Base-by-base conservation (phyloP, 148 eudicot genomes). In the Chenopodium berlandieri region DNA sequence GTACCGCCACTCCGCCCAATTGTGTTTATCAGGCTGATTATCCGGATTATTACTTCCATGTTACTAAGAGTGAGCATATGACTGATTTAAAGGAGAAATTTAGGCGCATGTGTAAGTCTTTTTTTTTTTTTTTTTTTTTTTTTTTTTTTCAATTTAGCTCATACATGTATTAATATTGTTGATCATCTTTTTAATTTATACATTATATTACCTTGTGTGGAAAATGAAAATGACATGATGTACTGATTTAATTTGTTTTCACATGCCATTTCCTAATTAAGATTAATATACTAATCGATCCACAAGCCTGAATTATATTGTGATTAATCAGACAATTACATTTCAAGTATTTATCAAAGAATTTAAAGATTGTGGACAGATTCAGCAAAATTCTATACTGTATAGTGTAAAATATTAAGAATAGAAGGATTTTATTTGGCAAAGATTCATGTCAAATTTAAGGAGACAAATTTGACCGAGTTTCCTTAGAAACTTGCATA, bases 31-130 rank as follows among this genome's bases (percentile, higher is more conserved):
- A 83, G 9, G 67, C 85, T 7, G 82, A 83, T 83, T 83, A 79
- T 74, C 82, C 82, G 10, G 82, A 83, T 27, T 83, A 79, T 9
- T 83, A 83, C 13, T 83, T 83, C 32, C 82, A 82, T 17, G 82
- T 79, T 25, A 83, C 85, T 16, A 83, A 83, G 1, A 78, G 79
- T 7, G 85, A 83, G 20, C 88, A 86, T 64, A 82, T 82, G 85
- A 83, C 83, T 54, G 83, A 83, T 0, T 67, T 86, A 54, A 86
- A 83, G 32, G 83, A 76, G 44, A 86, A 86, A 60, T 80, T 83
- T 30, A 73, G 69, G 40, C 88, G 88, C 68, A 86, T 86, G 83
- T 86, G 88, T 86, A 86, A 4, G 87, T 79, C 4, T 70, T 71
- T 63, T 34, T 4, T 16, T 40, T 6, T 23, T 1, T 9, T 11